phyloP scores from a whole-genome alignment of 352 stramenopile genomes.

The Nothophytophthora sp. region DNA sequence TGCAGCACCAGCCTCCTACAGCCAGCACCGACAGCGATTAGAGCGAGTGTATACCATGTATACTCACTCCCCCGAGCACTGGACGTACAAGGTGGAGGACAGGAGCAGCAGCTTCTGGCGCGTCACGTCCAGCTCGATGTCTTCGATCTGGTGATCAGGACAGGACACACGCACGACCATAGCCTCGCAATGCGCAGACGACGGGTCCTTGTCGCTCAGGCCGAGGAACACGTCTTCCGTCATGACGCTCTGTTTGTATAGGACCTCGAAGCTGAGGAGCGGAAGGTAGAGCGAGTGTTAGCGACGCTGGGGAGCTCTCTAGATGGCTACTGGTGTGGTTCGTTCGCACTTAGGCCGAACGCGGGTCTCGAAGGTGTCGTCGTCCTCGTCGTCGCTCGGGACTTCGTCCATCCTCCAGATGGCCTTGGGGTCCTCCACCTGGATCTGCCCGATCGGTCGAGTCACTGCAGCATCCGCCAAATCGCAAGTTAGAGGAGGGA shows the following conservation, averaged over 20 bases:
- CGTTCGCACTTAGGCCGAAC: conserved; percentile 44
- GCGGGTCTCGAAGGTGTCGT: conserved; percentile 60
- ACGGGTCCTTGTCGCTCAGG: conserved; percentile 84
- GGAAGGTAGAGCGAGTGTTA: neutral
- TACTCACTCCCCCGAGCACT: neutral
- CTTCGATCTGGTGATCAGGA: conserved; percentile 56
- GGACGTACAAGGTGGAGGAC: conserved; percentile 54
- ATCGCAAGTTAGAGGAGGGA: neutral
- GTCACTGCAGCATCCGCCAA: conserved; percentile 28
- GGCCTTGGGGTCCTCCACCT: conserved; percentile 51
- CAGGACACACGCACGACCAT: conserved; percentile 81
- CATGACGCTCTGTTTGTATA: conserved; percentile 89
- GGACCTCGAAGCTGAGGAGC: conserved; percentile 65
- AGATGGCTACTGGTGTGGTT: neutral
- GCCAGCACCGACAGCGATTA: conserved; percentile 1
- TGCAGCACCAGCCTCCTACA: conserved; percentile 67
- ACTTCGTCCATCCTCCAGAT: conserved; percentile 80
- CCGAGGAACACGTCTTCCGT: conserved; percentile 86
- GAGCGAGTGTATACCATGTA: neutral
- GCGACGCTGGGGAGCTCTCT: neutral
- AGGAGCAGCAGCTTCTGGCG: conserved; percentile 73
- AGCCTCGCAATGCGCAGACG: conserved; percentile 72
- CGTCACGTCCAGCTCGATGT: conserved; percentile 85
- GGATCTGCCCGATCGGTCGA: conserved; percentile 75
- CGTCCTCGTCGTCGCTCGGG: conserved; percentile 75